Evolutionary conservation across 441 rosid species (phyloP), one percentile per base, ranked within the genome.

Genomic region (Jatropha podagrica): DNA sequence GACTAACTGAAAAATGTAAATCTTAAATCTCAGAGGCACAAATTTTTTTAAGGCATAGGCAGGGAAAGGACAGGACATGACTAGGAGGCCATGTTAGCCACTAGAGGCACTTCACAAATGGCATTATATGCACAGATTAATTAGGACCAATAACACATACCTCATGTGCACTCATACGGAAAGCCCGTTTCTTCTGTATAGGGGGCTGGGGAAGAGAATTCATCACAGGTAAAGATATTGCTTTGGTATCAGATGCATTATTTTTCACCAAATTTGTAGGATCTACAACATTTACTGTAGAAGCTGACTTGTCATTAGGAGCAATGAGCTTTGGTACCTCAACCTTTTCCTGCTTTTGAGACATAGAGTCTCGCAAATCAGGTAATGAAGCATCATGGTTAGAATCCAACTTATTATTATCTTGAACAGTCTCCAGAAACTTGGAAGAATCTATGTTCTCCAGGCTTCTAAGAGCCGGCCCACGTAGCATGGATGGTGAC

Each of bases 121-220:
- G 4, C 13, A 38, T 4, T 55, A 20, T 20, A 51, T 46, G 38
- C 7, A 51, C 3, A 13, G 17, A 73, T 20, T 20, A 49, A 70
- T 32, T 56, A 68, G 44, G 70, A 61, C 7, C 67, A 67, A 26
- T 42, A 78, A 44, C 38, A 51, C 74, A 55, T 77, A 90, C 99
- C 96, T 93, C 97, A 77, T 88, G 88, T 23, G 97, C 95, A 69
- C 87, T 93, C 90, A 92, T 95, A 79, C 85, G 88, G 83, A 93
- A 95, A 77, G 87, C 88, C 68, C 72, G 76, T 71, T 84, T 92
- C 74, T 78, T 89, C 74, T 64, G 84, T 23, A 75, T 71, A 71
- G 83, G 81, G 48, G 68, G 71, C 62, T 83, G 77, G 55, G 51
- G 68, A 77, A 67, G 76, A 74, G 86, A 74, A 76, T 78, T 86